Evolutionary conservation across 345 rosid genomes (phyloP).

Genomic region (Dipteronia sinensis): DNA sequence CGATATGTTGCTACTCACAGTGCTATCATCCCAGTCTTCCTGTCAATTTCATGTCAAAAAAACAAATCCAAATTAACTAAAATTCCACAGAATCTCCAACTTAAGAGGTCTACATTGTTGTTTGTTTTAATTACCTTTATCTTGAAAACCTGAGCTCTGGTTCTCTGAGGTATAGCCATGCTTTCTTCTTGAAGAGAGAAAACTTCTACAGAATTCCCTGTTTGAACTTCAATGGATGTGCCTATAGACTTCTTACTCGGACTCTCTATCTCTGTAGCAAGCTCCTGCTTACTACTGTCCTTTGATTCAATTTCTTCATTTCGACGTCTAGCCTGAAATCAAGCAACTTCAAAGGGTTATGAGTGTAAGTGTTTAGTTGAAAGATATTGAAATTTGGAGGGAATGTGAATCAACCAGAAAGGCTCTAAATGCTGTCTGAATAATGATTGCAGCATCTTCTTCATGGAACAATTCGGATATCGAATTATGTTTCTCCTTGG

Average conservation of each 20-base stretch:
- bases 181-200: conserved; percentile 43
- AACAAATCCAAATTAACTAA: not conserved
- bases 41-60: conserved; percentile 30
- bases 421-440: conserved; percentile 72
- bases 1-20: conserved; percentile 68
- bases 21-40: conserved; percentile 98
- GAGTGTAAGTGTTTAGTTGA: not conserved
- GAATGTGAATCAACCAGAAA: conserved; percentile 48
- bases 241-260: conserved; percentile 58
- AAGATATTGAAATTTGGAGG: not conserved
- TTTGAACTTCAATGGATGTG: conserved; percentile 76
- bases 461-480: conserved; percentile 46
- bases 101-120: not conserved
- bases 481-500: conserved; percentile 49
- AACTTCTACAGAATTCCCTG: conserved; percentile 56
- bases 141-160: conserved; percentile 48
- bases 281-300: conserved; percentile 26
- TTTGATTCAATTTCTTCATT: conserved; percentile 25
- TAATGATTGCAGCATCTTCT: conserved; percentile 77
- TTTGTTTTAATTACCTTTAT: conserved; percentile 48
- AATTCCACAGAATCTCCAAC: not conserved
- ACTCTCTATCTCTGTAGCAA: conserved; percentile 32
- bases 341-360: conserved; percentile 1
- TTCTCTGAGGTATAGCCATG: conserved; percentile 26
- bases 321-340: conserved; percentile 43